Percentiles rank a stretch among this genome's conserved stretches.
These are phyloP conservation scores for Bipolaris sorokiniana DNA, from an alignment of 2,329 filamentous ascomycete species.

Conservation along the genomic window DNA sequence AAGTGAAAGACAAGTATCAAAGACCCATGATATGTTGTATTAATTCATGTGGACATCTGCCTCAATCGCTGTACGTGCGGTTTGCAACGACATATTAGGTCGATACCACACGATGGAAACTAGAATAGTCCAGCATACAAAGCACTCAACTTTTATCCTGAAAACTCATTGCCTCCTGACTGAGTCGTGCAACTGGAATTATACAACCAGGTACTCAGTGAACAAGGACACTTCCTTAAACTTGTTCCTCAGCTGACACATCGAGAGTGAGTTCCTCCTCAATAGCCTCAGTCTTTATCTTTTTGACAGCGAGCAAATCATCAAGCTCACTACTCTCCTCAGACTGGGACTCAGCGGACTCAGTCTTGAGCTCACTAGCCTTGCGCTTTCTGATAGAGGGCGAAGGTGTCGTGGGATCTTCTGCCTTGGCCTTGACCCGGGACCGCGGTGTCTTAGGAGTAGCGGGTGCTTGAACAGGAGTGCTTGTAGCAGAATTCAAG, in stretches of 20 bases:
- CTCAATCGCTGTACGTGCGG: too few relatives aligned
- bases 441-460: slow-evolving; percentile 4
- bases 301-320: background rate
- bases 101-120: too few relatives aligned
- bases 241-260: background rate
- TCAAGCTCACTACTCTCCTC: background rate
- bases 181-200: too few relatives aligned
- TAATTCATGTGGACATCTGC: too few relatives aligned
- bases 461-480: background rate
- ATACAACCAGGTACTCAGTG: background rate
- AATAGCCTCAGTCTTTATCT: background rate
- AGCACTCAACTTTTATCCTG: too few relatives aligned
- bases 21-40: too few relatives aligned
- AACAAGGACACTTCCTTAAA: background rate
- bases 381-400: background rate
- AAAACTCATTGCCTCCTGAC: too few relatives aligned
- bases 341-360: background rate
- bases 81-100: too few relatives aligned
- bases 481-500: background rate
- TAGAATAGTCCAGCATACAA: too few relatives aligned
- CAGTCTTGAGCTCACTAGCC: background rate
- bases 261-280: background rate
- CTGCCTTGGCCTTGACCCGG: slow-evolving; percentile 1
- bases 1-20: too few relatives aligned
- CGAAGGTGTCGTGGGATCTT: background rate